Percentiles rank a stretch among this genome's conserved stretches.
Conservation (phyloP, 352 stramenopile genomes). For the Thraustotheca clavata region DNA sequence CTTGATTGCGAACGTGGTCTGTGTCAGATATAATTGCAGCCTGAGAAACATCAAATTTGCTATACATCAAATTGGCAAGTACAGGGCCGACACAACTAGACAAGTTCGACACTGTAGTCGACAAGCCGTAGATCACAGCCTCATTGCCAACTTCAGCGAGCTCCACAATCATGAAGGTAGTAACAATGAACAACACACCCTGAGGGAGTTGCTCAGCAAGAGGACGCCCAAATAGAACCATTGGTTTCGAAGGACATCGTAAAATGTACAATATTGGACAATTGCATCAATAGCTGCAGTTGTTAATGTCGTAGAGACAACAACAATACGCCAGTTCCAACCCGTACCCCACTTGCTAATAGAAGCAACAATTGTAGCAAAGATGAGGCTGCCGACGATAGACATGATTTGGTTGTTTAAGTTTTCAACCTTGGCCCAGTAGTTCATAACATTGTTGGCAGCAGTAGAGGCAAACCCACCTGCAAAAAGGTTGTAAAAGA, state of each 20-base stretch:
- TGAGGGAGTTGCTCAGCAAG: conserved; percentile 40
- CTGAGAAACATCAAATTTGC: conserved; percentile 31
- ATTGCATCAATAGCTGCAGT: conserved; percentile 36
- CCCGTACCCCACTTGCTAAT: conserved; percentile 33
- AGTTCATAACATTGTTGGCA: conserved; percentile 43
- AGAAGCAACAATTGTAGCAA: conserved; percentile 34
- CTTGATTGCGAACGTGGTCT: conserved; percentile 28
- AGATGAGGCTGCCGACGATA: conserved; percentile 37
- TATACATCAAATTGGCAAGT: conserved; percentile 36
- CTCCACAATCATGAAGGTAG: conserved; percentile 49
- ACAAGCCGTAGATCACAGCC: conserved; percentile 41
- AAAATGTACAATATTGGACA: conserved; percentile 33
- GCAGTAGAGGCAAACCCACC: conserved; percentile 39
- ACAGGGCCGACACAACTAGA: conserved; percentile 35
- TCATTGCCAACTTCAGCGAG: conserved; percentile 46
- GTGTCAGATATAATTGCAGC: conserved; percentile 33
- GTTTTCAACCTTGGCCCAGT: conserved; percentile 46
- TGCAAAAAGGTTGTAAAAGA: not conserved
- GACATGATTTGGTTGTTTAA: conserved; percentile 52
- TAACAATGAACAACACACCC: conserved; percentile 40
- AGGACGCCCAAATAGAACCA: conserved; percentile 55
- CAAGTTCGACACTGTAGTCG: conserved; percentile 44
- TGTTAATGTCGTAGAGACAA: conserved; percentile 29
- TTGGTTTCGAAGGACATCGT: conserved; percentile 44
- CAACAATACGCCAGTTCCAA: conserved; percentile 48